Conservation (phyloP, 2,329 filamentous ascomycete genomes). For the Cryphonectria parasitica region DNA sequence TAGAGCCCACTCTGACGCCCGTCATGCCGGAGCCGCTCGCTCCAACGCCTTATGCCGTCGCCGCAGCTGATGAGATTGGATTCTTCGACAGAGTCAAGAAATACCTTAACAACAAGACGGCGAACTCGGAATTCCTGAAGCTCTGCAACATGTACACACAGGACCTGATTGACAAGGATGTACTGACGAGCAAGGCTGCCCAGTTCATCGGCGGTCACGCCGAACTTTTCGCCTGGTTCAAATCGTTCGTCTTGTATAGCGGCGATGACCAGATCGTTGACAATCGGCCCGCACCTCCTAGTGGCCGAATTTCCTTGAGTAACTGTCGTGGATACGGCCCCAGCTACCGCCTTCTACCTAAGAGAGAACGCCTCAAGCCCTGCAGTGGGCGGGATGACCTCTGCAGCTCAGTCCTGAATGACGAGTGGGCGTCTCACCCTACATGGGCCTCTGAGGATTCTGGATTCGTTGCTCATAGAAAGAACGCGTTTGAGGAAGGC, state of each 20-base stretch:
- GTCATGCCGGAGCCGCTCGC: slow-evolving; percentile 85
- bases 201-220: slow-evolving; percentile 86
- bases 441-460: slow-evolving; percentile 99
- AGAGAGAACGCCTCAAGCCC: slow-evolving; percentile 84
- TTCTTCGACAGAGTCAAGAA: slow-evolving; percentile 99
- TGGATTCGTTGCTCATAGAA: slow-evolving; percentile 95
- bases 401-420: slow-evolving; percentile 90
- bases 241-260: slow-evolving; percentile 78
- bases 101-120: slow-evolving; percentile 87
- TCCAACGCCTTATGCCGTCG: slow-evolving; percentile 72
- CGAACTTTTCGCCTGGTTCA: slow-evolving; percentile 90
- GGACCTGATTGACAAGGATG: slow-evolving; percentile 84
- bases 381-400: slow-evolving; percentile 95
- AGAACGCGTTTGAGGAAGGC: slow-evolving; percentile 93
- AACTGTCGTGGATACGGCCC: slow-evolving; percentile 96
- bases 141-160: slow-evolving; percentile 94
- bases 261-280: slow-evolving; percentile 78
- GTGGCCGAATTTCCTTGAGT: slow-evolving; percentile 85
- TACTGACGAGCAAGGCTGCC: slow-evolving; percentile 80
- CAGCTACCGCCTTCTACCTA: slow-evolving; percentile 90
- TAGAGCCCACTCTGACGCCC: slow-evolving; percentile 88
- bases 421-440: slow-evolving; percentile 97
- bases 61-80: slow-evolving; percentile 80
- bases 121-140: slow-evolving; percentile 95
- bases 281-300: slow-evolving; percentile 74